Percentiles rank a stretch among this genome's conserved stretches.
Conservation (phyloP, 495 filamentous ascomycete genomes). For the Aspergillus avenaceus region DNA sequence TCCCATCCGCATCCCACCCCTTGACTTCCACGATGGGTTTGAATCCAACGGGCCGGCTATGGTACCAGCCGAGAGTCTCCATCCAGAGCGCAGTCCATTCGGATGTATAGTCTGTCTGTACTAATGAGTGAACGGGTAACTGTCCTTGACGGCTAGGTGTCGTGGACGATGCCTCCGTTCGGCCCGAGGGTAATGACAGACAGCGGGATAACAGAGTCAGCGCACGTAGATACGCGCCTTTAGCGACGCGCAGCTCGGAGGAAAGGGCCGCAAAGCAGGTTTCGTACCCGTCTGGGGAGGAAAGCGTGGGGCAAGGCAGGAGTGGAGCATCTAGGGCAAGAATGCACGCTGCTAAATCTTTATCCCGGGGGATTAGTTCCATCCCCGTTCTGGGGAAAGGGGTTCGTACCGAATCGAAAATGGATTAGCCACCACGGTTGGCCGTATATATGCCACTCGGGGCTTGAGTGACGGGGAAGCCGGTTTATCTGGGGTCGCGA, state of each 20-base stretch:
- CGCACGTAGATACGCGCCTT: not conserved
- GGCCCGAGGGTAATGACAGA: not conserved
- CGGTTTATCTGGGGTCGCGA: too few relatives aligned
- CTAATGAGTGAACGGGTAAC: not conserved
- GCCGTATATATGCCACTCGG: too few relatives aligned
- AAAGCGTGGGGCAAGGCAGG: not conserved
- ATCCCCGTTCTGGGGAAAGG: too few relatives aligned
- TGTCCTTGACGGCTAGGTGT: not conserved
- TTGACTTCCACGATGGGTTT: not conserved
- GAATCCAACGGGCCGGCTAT: not conserved
- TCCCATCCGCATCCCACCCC: not conserved
- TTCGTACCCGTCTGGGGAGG: not conserved
- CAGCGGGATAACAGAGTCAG: not conserved
- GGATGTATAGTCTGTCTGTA: not conserved
- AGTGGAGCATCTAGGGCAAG: not conserved
- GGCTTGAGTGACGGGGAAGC: too few relatives aligned
- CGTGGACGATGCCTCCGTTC: not conserved
- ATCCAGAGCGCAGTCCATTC: not conserved
- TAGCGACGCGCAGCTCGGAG: not conserved
- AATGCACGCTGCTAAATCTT: not conserved
- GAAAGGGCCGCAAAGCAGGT: not conserved
- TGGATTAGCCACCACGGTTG: not conserved
- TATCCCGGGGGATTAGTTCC: too few relatives aligned
- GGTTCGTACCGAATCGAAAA: not conserved
- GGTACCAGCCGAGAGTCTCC: not conserved